Evolutionary conservation across 1,284 basidiomycete species (phyloP).

Genomic region (Coniferiporia weirii): DNA sequence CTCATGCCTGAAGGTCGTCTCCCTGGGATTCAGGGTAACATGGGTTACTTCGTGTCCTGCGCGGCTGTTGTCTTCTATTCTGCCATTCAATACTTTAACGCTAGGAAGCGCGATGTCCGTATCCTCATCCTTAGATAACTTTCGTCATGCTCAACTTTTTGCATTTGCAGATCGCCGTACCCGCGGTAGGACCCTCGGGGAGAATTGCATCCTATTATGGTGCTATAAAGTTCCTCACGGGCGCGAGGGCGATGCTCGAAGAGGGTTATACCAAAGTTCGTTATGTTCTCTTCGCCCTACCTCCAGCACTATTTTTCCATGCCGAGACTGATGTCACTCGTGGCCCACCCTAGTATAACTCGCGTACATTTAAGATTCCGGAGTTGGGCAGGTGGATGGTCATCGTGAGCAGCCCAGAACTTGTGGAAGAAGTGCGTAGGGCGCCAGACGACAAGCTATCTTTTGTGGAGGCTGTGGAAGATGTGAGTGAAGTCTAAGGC

Average conservation of each 20-base stretch:
- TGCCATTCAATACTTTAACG: constrained; percentile 2
- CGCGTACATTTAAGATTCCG: constrained; percentile 30
- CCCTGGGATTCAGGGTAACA: neutral
- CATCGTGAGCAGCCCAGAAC: constrained; percentile 27
- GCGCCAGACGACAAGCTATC: constrained; percentile 31
- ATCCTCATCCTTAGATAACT: neutral
- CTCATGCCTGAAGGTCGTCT: neutral
- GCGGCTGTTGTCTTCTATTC: neutral
- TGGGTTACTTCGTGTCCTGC: neutral
- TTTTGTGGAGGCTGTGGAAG: constrained; percentile 25
- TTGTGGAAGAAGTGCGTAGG: constrained; percentile 32
- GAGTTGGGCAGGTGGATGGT: constrained; percentile 29
- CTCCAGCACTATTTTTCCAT: neutral
- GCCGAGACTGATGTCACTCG: neutral
- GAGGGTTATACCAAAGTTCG: constrained; percentile 15
- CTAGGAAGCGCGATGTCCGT: constrained; percentile 7
- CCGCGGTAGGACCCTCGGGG: constrained; percentile 8
- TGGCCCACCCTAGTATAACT: constrained; percentile 1
- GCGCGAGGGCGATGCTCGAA: neutral
- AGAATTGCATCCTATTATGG: constrained; percentile 6
- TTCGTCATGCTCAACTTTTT: neutral
- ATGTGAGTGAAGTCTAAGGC: constrained; percentile 22
- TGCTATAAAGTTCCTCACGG: constrained; percentile 6
- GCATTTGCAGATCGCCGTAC: constrained; percentile 8
- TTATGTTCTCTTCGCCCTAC: neutral